A percentile compares a stretch with the other conserved stretches of the same genome.
Evolutionary conservation across 2,329 filamentous ascomycete genomes (phyloP).

Genomic region (Botryotinia convoluta): DNA sequence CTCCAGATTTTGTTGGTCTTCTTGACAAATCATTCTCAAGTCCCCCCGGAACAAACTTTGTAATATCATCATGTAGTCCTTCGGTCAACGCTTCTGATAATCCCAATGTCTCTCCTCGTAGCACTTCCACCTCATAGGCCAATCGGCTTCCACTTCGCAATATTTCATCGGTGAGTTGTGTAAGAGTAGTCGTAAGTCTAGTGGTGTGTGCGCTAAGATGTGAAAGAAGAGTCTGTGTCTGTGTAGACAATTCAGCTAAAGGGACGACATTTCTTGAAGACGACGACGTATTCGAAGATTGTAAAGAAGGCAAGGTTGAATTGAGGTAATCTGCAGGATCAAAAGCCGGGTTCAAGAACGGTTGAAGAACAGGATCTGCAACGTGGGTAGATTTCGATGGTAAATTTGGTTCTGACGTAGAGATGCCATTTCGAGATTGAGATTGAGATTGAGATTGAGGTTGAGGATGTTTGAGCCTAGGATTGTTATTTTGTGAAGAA

Average conservation of each 20-base stretch:
- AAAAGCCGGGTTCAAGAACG: slow-evolving; percentile 75
- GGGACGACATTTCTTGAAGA: slow-evolving; percentile 45
- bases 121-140: slow-evolving; percentile 90
- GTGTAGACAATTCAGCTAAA: slow-evolving; percentile 73
- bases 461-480: slow-evolving; percentile 22
- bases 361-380: slow-evolving; percentile 67
- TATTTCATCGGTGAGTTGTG: slow-evolving; percentile 91
- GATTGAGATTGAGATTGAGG: not conserved
- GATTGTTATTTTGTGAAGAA: slow-evolving; percentile 31
- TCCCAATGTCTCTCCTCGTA: slow-evolving; percentile 83
- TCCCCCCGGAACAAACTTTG: slow-evolving; percentile 63
- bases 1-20: slow-evolving; percentile 30
- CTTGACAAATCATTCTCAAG: slow-evolving; percentile 33
- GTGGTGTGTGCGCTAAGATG: slow-evolving; percentile 87
- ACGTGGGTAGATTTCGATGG: slow-evolving; percentile 55
- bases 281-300: slow-evolving; percentile 36
- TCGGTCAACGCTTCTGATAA: slow-evolving; percentile 76
- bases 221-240: slow-evolving; percentile 80
- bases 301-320: slow-evolving; percentile 67
- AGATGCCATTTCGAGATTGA: slow-evolving; percentile 21
- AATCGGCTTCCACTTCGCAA: slow-evolving; percentile 81
- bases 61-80: slow-evolving; percentile 67
- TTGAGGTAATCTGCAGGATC: slow-evolving; percentile 87
- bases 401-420: slow-evolving; percentile 15
- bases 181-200: slow-evolving; percentile 75